Base-by-base conservation (phyloP, 2,329 filamentous ascomycete genomes). In the Plenodomus tracheiphilus region DNA sequence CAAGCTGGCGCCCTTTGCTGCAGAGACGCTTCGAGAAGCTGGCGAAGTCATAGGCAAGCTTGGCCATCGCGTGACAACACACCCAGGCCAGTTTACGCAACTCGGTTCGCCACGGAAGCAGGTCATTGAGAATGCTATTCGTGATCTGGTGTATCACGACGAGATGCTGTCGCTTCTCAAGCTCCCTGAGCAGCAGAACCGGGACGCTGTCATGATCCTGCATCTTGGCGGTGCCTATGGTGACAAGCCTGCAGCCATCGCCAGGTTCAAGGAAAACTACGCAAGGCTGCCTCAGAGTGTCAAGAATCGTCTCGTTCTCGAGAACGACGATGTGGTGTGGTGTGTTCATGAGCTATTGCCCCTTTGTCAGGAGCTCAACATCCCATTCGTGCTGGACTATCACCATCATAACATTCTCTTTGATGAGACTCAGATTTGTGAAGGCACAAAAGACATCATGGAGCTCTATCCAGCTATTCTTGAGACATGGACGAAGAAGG, bases 341-440 rank as follows among this genome's bases (percentile, higher is more conserved):
- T 87, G 84, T n/a, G 89, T 96, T 0, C 92, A 97, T 62, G 92
- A 97, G 62, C 75, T 97, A 5, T 78, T 97, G 0, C 92, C 93
- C 0, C 77, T 96, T 0, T 97, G 93, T 66, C 89, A 97, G 70
- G 91, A 96, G 71, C 78, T 97, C n/a, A 89, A 93, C 66, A 96
- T 97, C 34, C 93, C 93, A 0, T 74, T 97, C 0, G 92, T 96
- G 1, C 84, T 97, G 10, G 93, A 97, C 70, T 97, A 84, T 60
- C 93, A 97, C 66, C 93, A 97, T 62, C 90, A 97, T 77, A 97
- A 97, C 70, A 97, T 97, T 59, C 76, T 96, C 8, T 96, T 96
- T 62, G 89, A 96, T 67, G 65, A 81, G 0, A 78, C 77, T 5
- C 74, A 88, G 58, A 75, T 95, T 39, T 85, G 91, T 2, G 92